Conservation (phyloP, 306 rosid genomes). For the Chamaecrista fasciculata region DNA sequence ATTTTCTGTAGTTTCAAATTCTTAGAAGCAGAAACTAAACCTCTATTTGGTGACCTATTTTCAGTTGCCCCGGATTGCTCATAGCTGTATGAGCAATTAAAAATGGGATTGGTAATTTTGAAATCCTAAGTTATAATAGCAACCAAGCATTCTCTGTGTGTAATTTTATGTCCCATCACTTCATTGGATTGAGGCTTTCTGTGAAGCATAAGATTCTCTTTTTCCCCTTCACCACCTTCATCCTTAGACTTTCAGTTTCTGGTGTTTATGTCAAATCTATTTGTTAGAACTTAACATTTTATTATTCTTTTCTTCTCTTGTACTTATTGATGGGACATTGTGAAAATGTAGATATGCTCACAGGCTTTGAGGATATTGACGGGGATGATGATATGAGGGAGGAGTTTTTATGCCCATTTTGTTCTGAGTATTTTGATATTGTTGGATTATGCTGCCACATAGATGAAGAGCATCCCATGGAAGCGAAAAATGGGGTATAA, state of each 20-base stretch:
- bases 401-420: constrained; percentile 90
- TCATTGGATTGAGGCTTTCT: neutral
- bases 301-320: constrained; percentile 7
- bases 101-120: constrained; percentile 8
- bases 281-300: neutral
- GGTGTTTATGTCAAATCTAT: neutral
- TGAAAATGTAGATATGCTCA: constrained; percentile 68
- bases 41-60: neutral
- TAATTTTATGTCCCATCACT: constrained; percentile 17
- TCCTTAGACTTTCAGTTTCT: neutral
- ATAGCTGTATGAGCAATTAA: neutral
- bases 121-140: constrained; percentile 7
- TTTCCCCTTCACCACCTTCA: neutral
- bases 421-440: constrained; percentile 85
- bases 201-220: neutral
- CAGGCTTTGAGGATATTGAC: constrained; percentile 82
- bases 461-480: constrained; percentile 91
- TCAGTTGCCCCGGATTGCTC: neutral
- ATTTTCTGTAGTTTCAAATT: neutral
- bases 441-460: constrained; percentile 97
- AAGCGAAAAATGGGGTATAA: constrained; percentile 85
- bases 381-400: constrained; percentile 87
- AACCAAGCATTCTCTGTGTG: neutral
- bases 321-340: constrained; percentile 20
- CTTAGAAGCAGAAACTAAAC: neutral